phyloP scores from a whole-genome alignment of 2,329 filamentous ascomycete species.

The Phialophora tarda region DNA sequence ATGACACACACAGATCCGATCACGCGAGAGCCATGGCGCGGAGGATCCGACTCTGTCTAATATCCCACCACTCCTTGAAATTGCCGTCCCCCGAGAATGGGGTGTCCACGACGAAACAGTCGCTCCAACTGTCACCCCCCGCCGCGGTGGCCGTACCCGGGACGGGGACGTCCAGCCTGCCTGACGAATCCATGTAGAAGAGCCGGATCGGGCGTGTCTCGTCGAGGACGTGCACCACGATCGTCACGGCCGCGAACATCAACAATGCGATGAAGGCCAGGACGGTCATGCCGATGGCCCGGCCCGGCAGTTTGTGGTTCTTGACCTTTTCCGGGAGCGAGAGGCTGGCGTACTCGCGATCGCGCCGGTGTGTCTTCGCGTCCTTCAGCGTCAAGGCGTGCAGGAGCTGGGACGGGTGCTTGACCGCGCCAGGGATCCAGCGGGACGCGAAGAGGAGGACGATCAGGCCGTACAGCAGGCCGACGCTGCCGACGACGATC shows the following conservation, averaged over 20 bases:
- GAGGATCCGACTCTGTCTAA: slow-evolving; percentile 20
- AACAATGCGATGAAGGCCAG: slow-evolving; percentile 24
- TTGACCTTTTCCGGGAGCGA: neutral
- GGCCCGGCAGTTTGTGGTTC: slow-evolving; percentile 18
- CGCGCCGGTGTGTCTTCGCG: neutral
- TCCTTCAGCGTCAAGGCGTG: slow-evolving; percentile 11
- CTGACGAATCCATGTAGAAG: slow-evolving; percentile 27
- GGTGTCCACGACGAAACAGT: slow-evolving; percentile 28
- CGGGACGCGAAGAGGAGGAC: slow-evolving; percentile 24
- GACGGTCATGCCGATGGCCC: slow-evolving; percentile 25
- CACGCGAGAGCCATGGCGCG: slow-evolving; percentile 22
- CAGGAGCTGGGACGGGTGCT: slow-evolving; percentile 18
- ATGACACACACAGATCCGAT: neutral
- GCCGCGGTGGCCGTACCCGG: slow-evolving; percentile 7
- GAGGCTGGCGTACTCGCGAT: slow-evolving; percentile 3
- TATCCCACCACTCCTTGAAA: slow-evolving; percentile 21
- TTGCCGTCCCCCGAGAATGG: slow-evolving; percentile 18
- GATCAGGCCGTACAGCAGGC: slow-evolving; percentile 45
- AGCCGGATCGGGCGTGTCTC: slow-evolving; percentile 20
- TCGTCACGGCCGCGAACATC: slow-evolving; percentile 25
- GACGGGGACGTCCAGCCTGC: slow-evolving; percentile 2
- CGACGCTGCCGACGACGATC: slow-evolving; percentile 54
- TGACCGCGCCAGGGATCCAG: slow-evolving; percentile 19
- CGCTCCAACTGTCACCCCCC: slow-evolving; percentile 20
- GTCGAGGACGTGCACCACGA: slow-evolving; percentile 28